Evolutionary conservation across 1,284 basidiomycete species (phyloP).

Genomic region (Hymenochaete sp.): DNA sequence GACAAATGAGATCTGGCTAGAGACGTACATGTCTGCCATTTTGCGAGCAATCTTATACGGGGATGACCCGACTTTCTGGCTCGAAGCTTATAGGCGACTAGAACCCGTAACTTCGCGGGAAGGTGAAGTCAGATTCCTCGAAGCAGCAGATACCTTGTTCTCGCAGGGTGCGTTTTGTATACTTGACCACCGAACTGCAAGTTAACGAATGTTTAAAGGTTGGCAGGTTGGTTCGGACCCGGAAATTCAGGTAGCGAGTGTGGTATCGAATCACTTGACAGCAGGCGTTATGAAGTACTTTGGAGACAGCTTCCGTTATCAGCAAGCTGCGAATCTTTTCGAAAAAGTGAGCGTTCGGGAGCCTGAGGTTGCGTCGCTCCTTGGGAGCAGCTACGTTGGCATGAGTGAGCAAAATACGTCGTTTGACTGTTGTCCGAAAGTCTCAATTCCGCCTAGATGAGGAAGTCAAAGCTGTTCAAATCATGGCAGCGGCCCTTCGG

Average conservation of each 20-base stretch:
- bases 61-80: conserved; percentile 85
- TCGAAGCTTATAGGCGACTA: conserved; percentile 92
- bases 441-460: conserved; percentile 68
- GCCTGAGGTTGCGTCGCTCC: conserved; percentile 82
- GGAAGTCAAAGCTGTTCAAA: conserved; percentile 95
- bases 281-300: conserved; percentile 97
- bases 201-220: conserved; percentile 38
- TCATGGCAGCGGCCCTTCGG: conserved; percentile 80
- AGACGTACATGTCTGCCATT: conserved; percentile 91
- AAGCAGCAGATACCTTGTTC: conserved; percentile 87
- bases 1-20: conserved; percentile 91
- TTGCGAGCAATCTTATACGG: conserved; percentile 91
- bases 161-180: conserved; percentile 59
- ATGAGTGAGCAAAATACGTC: conserved; percentile 89
- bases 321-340: conserved; percentile 89
- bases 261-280: conserved; percentile 96
- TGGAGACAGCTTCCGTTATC: conserved; percentile 81
- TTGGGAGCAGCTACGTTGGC: conserved; percentile 89
- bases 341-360: conserved; percentile 83
- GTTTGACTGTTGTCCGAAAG: no score
- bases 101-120: conserved; percentile 91
- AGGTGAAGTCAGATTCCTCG: conserved; percentile 83
- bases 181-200: background rate
- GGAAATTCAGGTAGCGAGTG: conserved; percentile 95
- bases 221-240: conserved; percentile 99